These are phyloP conservation scores for Linderina pennispora DNA, from an alignment of 192 early-diverging fungal species.

Conservation along the genomic window DNA sequence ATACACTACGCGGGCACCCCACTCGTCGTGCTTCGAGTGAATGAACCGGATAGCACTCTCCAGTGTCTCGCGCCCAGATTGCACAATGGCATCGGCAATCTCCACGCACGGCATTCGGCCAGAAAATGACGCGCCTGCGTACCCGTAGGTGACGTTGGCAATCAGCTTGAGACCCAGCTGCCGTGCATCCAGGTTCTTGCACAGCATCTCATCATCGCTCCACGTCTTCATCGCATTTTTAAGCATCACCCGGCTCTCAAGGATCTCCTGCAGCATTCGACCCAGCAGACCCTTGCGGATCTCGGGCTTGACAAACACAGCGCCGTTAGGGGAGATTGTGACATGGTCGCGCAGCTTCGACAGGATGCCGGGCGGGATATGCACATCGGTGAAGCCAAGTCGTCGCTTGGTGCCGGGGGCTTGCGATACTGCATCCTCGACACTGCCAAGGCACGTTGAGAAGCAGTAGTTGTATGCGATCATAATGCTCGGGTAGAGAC, in stretches of 20 bases:
- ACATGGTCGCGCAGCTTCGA: slow-evolving; percentile 62
- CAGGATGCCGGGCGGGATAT: slow-evolving; percentile 58
- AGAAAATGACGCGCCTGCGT: slow-evolving; percentile 74
- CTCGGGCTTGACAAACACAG: slow-evolving; percentile 79
- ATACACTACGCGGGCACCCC: slow-evolving; percentile 83
- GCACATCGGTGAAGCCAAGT: slow-evolving; percentile 61
- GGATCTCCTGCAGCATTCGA: slow-evolving; percentile 77
- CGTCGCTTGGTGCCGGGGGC: slow-evolving; percentile 25
- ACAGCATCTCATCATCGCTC: slow-evolving; percentile 30
- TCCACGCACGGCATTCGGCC: slow-evolving; percentile 88
- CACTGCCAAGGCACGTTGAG: slow-evolving; percentile 79
- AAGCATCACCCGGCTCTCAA: slow-evolving; percentile 88
- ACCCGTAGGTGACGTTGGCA: slow-evolving; percentile 93
- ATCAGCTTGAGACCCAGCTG: slow-evolving; percentile 87
- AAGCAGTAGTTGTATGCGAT: slow-evolving; percentile 96
- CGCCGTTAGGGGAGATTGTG: slow-evolving; percentile 73
- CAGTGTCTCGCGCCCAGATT: slow-evolving; percentile 76
- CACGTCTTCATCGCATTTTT: slow-evolving; percentile 76
- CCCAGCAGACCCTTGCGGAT: slow-evolving; percentile 74
- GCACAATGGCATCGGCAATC: slow-evolving; percentile 88
- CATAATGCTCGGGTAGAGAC: slow-evolving; percentile 91
- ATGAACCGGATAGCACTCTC: slow-evolving; percentile 69
- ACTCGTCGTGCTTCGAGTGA: slow-evolving; percentile 46
- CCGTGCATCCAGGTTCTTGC: slow-evolving; percentile 68
- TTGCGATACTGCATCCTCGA: slow-evolving; percentile 5